Conservation (phyloP, 345 rosid genomes). For the Salix purpurea region DNA sequence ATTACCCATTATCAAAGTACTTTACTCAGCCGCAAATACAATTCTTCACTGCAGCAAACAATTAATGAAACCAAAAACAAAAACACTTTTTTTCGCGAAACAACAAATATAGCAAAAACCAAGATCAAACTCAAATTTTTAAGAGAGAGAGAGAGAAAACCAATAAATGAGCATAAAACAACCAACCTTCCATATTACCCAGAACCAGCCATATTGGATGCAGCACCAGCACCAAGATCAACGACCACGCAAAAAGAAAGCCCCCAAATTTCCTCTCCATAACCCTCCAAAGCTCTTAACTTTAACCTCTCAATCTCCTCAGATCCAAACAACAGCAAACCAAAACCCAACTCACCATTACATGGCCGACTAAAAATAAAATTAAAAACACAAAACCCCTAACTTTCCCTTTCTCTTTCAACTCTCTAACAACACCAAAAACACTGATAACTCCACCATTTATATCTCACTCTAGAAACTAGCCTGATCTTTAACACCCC, state of each 20-base stretch:
- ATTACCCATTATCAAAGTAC: neutral
- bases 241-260: conserved; percentile 40
- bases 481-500: neutral
- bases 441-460: neutral
- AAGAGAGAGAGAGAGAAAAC: neutral
- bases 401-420: neutral
- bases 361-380: conserved; percentile 14
- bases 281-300: conserved; percentile 1
- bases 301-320: conserved; percentile 31
- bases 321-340: conserved; percentile 64
- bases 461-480: neutral
- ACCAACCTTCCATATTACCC: conserved; percentile 86
- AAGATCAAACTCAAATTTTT: neutral
- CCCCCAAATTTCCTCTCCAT: conserved; percentile 44
- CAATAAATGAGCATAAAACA: conserved; percentile 3
- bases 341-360: conserved; percentile 50
- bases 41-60: neutral
- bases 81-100: neutral
- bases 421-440: neutral
- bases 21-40: neutral
- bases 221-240: conserved; percentile 52
- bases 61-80: conserved; percentile 5
- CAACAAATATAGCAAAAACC: conserved; percentile 4
- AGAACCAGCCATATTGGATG: conserved; percentile 47
- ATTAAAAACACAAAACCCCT: conserved; percentile 23